A percentile compares a stretch with the other conserved stretches of the same genome.
These are phyloP conservation scores for Aspergillus fumigatiaffinis DNA, from an alignment of 2,329 filamentous ascomycete species.

Conservation along the genomic window DNA sequence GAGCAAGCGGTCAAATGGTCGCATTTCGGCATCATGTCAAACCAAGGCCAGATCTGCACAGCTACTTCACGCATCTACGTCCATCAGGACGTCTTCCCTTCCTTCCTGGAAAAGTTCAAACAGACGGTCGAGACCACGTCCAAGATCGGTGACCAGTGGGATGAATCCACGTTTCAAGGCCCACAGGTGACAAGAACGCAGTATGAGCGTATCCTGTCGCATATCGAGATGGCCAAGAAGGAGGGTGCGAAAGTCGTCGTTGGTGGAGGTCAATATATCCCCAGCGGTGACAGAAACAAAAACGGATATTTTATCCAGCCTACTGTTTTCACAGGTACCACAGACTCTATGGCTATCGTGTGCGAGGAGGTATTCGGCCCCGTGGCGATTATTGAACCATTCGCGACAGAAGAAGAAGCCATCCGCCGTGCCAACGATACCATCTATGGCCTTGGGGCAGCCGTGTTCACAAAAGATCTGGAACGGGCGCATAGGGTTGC, in stretches of 20 bases:
- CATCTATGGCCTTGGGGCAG: conserved; percentile 32
- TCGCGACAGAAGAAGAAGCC: conserved; percentile 58
- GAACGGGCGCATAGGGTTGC: conserved; percentile 56
- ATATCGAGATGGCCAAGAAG: conserved; percentile 65
- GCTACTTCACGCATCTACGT: conserved; percentile 51
- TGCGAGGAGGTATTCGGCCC: conserved; percentile 62
- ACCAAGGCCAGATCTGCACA: conserved; percentile 35
- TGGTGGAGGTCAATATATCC: conserved; percentile 53
- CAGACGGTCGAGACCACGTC: conserved; percentile 27
- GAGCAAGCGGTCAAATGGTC: conserved; percentile 68
- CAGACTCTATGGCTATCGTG: conserved; percentile 56
- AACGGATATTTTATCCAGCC: conserved; percentile 64
- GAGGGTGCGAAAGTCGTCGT: conserved; percentile 64
- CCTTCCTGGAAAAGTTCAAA: conserved; percentile 31
- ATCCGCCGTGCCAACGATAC: conserved; percentile 57
- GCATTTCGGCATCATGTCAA: conserved; percentile 52
- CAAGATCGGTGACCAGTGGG: conserved; percentile 35
- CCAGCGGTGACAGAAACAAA: conserved; percentile 49
- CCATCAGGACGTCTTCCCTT: conserved; percentile 44
- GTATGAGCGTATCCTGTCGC: conserved; percentile 57
- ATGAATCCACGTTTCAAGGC: conserved; percentile 35
- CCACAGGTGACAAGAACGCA: conserved; percentile 35
- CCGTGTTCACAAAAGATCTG: conserved; percentile 51
- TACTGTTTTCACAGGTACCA: conserved; percentile 57
- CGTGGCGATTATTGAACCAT: conserved; percentile 55